Conservation (phyloP, 805 yeast species). For the Schizosaccharomyces pombe region DNA sequence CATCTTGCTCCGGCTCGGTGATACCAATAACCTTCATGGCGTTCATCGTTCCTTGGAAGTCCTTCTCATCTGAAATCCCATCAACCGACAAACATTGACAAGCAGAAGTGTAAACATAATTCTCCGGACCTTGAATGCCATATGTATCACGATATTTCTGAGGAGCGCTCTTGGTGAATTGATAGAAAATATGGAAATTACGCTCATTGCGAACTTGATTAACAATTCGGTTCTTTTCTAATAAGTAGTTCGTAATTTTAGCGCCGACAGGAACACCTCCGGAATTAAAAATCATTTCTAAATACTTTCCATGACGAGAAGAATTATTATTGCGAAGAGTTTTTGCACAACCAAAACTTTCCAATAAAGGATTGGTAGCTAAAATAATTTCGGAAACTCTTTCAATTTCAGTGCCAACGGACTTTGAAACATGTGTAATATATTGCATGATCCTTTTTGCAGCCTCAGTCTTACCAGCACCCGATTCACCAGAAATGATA, state of each 20-base stretch:
- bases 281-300: conserved; percentile 68
- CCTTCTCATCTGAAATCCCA: conserved; percentile 62
- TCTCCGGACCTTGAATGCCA: conserved; percentile 88
- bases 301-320: conserved; percentile 78
- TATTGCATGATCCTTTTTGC: conserved; percentile 88
- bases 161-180: conserved; percentile 75
- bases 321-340: conserved; percentile 74
- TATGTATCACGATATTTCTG: conserved; percentile 57
- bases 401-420: conserved; percentile 38
- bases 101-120: conserved; percentile 68
- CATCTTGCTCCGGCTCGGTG: conserved; percentile 61
- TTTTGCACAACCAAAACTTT: conserved; percentile 84
- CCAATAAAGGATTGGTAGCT: conserved; percentile 84
- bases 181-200: conserved; percentile 92
- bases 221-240: conserved; percentile 94
- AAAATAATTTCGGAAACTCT: conserved; percentile 89
- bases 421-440: conserved; percentile 45
- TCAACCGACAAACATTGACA: conserved; percentile 70
- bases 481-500: conserved; percentile 91
- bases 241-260: conserved; percentile 76
- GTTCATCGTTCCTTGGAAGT: conserved; percentile 52
- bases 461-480: conserved; percentile 96
- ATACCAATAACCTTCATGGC: conserved; percentile 85
- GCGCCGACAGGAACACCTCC: conserved; percentile 82
- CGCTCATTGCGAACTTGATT: conserved; percentile 79